Evolutionary conservation across 2,329 filamentous ascomycete genomes (phyloP), one percentile per base, ranked within the genome.

Genomic region (Penicillium digitatum): DNA sequence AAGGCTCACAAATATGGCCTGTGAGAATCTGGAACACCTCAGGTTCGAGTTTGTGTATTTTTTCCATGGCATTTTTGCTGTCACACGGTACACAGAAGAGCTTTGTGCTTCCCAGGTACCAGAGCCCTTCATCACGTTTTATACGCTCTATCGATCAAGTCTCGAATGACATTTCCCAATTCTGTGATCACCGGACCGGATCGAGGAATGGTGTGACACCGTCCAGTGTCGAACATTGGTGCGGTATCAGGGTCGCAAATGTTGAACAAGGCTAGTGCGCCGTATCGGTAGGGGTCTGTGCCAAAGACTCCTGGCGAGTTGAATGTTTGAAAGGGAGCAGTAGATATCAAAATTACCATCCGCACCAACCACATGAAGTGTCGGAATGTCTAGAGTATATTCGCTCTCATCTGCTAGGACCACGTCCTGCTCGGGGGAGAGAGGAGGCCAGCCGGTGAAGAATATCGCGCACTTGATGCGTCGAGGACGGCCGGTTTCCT

Each of bases 181-280:
- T 64, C 62, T 8, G 43, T 47, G 16, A 64, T 64, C 16, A 64
- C 57, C 26, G 53, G 47, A 11, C 62, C 62, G 7, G 62, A 64
- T 2, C 82, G 73, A 0, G 84, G 84, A 5, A 87, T 72, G 0
- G 82, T 85, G 64, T 87, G 84, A 0, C 84, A 84, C 62, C 85
- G 85, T 5, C 82, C 84, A 58, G 86, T 83, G 60, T 87, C 84
- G 57, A 86, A 86, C n/a, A 87, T 74, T 32, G 78, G 75, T 0
- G 83, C 83, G 1, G 73, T 79, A 54, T 86, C 83, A 0, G 78
- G 78, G 44, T 86, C 81, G 59, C 83, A 87, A 24, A 85, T 76
- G 60, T 84, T 83, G 70, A 81, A 86, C 3, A 87, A 74, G 0
- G 83, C 82, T 72, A 85, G 78, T 2, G 81, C 81, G 0, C 84